A percentile compares a stretch with the other conserved stretches of the same genome.
Evolutionary conservation across 2,329 filamentous ascomycete species (phyloP).

Genomic region (Cordyceps sp.): DNA sequence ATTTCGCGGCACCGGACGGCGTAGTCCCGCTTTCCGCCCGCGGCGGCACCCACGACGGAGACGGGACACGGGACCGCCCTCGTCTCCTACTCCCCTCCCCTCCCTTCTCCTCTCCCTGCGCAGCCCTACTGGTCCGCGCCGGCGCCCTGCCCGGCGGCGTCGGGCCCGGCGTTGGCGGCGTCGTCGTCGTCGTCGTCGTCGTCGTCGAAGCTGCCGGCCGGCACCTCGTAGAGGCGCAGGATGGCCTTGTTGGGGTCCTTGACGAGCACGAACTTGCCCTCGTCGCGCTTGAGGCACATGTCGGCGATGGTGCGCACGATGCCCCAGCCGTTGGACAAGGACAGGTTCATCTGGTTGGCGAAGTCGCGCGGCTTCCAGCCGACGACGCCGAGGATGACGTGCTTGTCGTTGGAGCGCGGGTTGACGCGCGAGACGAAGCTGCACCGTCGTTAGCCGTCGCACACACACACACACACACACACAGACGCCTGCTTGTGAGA

Average conservation of each 20-base stretch:
- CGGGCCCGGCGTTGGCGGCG: conserved; percentile 22
- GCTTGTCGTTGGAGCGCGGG: conserved; percentile 82
- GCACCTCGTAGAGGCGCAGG: conserved; percentile 83
- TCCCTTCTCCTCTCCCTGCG: too few species aligned
- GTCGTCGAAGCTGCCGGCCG: conserved; percentile 76
- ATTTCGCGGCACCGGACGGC: too few species aligned
- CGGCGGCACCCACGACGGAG: too few species aligned
- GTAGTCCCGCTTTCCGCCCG: too few species aligned
- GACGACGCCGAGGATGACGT: conserved; percentile 87
- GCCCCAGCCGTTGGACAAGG: conserved; percentile 94
- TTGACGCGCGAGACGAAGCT: conserved; percentile 92
- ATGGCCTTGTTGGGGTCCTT: conserved; percentile 68
- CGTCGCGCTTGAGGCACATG: conserved; percentile 66
- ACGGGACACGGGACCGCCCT: too few species aligned
- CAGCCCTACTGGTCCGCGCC: too few species aligned
- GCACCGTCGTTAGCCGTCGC: neutral
- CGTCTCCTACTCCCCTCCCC: too few species aligned
- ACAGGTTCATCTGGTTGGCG: conserved; percentile 93
- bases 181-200: conserved; percentile 54
- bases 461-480: too few species aligned
- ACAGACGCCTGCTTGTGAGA: too few species aligned
- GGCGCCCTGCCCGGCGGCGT: conserved; percentile 13
- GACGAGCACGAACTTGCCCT: conserved; percentile 26
- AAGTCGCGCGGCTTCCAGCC: conserved; percentile 98
- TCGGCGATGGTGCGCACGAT: conserved; percentile 97